Conservation (phyloP, 1,284 basidiomycete species). For the Boletus mariae region DNA sequence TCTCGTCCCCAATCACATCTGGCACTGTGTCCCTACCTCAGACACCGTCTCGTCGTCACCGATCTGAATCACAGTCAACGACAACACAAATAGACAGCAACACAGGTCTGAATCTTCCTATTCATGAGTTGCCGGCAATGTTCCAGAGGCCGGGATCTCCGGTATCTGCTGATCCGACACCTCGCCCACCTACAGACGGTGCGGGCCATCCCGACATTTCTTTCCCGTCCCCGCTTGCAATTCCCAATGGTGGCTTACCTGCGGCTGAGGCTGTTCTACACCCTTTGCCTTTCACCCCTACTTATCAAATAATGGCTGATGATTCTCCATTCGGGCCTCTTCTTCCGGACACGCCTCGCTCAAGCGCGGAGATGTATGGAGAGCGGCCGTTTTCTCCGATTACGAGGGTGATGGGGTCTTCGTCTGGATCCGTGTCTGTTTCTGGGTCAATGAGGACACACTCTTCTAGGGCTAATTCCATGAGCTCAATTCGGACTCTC, state of each 20-base stretch:
- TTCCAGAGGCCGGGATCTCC: not conserved
- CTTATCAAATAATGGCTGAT: constrained; percentile 17
- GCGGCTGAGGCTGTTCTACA: not conserved
- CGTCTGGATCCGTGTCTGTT: constrained; percentile 6
- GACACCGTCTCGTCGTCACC: constrained; percentile 14
- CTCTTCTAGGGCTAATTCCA: constrained; percentile 16
- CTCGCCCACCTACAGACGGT: not conserved
- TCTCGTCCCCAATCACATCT: constrained; percentile 39
- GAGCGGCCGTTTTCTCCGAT: constrained; percentile 29
- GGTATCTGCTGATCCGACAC: not conserved
- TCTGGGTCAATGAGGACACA: constrained; percentile 4
- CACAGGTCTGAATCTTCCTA: not conserved
- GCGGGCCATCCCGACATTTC: not conserved
- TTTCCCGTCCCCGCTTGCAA: constrained; percentile 12
- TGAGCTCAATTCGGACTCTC: constrained; percentile 13
- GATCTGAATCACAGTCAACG: constrained; percentile 25
- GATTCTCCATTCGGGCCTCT: constrained; percentile 32
- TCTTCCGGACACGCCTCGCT: constrained; percentile 30
- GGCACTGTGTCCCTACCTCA: constrained; percentile 26
- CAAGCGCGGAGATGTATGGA: constrained; percentile 29
- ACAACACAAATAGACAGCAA: constrained; percentile 6
- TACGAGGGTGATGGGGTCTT: constrained; percentile 20
- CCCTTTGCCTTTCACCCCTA: constrained; percentile 20
- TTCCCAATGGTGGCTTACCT: constrained; percentile 3
- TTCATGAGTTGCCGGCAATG: constrained; percentile 3